Base-by-base conservation (phyloP, 202 grass and related monocot species). In the Hordeum pubiflorum region DNA sequence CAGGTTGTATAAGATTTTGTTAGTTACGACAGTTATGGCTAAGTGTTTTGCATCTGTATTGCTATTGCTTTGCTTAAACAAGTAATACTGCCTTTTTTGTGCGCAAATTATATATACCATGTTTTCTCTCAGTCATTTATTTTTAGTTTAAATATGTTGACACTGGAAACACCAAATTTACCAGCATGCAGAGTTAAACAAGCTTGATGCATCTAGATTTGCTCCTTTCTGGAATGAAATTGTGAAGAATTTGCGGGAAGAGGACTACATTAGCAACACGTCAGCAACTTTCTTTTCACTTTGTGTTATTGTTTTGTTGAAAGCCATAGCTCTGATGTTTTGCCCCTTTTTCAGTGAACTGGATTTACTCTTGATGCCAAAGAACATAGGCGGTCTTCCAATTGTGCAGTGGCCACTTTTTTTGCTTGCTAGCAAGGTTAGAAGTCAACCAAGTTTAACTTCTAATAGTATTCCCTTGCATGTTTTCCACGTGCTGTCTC, bases 341-440 rank as follows among this genome's bases (percentile, higher is more conserved):
- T 87, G 4, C 13, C 40, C 34, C n/a, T 62, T 81, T 79, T 86
- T n/a, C 75, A 97, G 94, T 58, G 94, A 97, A 80, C 64, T 86
- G 72, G 91, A 97, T 40, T 85, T 97, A 70, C 94, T 97, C 65
- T 79, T 82, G 69, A 92, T 97, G 89, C 94, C 94, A 6, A 94
- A 92, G 59, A 97, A 97, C 87, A 89, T 70, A 14, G 86, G 84
- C 39, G 63, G 46, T 41, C 61, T 97, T 84, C 79, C 75, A 31
- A 90, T 97, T 86, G 91, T 97, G 74, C 94, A 94, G 74, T 97
- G 94, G 94, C 94, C 94, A 78, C 85, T 97, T 66, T 97, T 97
- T 86, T 86, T 97, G 67, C 91, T 97, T 69, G 89, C 89, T 57
- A 97, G 91, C 94, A 97, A 94, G 94, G 94, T 97, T n/a, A 79